Evolutionary conservation across 257 asterid genomes (phyloP), one percentile per base, ranked within the genome.

Genomic region (Eustoma russellianum): DNA sequence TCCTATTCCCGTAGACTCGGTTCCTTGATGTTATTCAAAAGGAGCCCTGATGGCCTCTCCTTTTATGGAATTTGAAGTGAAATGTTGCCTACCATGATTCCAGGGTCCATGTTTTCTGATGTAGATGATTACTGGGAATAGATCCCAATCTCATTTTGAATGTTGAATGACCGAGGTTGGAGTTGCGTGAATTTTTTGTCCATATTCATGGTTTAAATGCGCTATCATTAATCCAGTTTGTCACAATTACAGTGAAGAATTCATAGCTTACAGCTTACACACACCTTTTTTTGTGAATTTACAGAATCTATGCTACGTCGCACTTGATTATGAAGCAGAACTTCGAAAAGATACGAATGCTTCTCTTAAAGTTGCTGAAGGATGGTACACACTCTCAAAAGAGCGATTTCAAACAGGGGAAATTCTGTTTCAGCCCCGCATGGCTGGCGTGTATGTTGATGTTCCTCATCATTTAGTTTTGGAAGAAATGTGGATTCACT

Each of bases 381-480:
- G 70, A 53, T 70, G 61, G 71, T 79, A 76, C 68, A 78, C 86
- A 33, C 94, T 91, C 59, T 85, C 96, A 53, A 74, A 74, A 73
- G 98, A 91, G 71, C 97, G 97, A 14, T 91, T 82, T 73, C 88
- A 82, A 72, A 91, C 98, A 5, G 98, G 97, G 73, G 98, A 91
- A 67, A 77, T 91, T 77, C 55, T 91, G 50, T 91, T 87, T 79
- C 82, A 73, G 74, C 97, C 97, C 53, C 94, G 80, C 59, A 74
- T 87, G 55, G 93, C 93, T 41, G 97, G 95, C 82, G 30, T 79
- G 97, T 91, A 82, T 55, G 98, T 74, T 40, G 43, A 55, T 19
- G 72, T 48, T 66, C 66, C 57, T 67, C 56, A 5, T 68, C 53
- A 50, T 40, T 45, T 68, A 50, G 63, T 62, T 68, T 34, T 50